A percentile compares a stretch with the other conserved stretches of the same genome.
phyloP scores from a whole-genome alignment of 768 basidiomycete genomes.

The Crepidotus variabilis region DNA sequence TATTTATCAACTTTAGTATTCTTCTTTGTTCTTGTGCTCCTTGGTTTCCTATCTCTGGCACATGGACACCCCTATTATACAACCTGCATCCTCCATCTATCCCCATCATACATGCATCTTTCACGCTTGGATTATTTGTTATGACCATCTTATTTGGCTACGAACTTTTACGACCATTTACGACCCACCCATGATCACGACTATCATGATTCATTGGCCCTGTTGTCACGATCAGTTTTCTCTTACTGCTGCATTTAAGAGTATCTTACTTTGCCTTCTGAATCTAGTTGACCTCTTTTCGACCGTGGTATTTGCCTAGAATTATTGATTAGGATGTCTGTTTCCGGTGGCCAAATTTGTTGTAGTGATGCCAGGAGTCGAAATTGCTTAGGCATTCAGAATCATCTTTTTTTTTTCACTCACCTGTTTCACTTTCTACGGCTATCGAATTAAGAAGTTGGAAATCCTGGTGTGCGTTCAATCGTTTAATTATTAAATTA shows the following conservation, averaged over 20 bases:
- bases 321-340: too few relatives aligned
- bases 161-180: conserved; percentile 10
- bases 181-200: conserved; percentile 5
- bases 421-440: too few relatives aligned
- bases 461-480: too few relatives aligned
- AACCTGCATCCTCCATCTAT: conserved; percentile 1
- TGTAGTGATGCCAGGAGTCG: too few relatives aligned
- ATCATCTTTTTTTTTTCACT: too few relatives aligned
- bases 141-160: conserved; percentile 19
- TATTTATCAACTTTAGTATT: conserved; percentile 4
- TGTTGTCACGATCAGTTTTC: not conserved
- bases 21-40: not conserved
- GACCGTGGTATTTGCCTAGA: not conserved
- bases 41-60: not conserved
- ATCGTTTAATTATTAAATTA: too few relatives aligned
- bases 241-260: not conserved
- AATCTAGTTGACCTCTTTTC: not conserved
- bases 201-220: not conserved
- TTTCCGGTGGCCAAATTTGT: too few relatives aligned
- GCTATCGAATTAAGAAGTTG: too few relatives aligned
- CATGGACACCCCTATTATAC: not conserved
- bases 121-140: conserved; percentile 7
- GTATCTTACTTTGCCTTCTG: not conserved
- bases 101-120: not conserved
- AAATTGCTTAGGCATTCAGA: too few relatives aligned